Percentiles rank a stretch among this genome's conserved stretches.
These are phyloP conservation scores for Hortiboletus campestris DNA, from an alignment of 768 basidiomycete genomes.

Conservation along the genomic window DNA sequence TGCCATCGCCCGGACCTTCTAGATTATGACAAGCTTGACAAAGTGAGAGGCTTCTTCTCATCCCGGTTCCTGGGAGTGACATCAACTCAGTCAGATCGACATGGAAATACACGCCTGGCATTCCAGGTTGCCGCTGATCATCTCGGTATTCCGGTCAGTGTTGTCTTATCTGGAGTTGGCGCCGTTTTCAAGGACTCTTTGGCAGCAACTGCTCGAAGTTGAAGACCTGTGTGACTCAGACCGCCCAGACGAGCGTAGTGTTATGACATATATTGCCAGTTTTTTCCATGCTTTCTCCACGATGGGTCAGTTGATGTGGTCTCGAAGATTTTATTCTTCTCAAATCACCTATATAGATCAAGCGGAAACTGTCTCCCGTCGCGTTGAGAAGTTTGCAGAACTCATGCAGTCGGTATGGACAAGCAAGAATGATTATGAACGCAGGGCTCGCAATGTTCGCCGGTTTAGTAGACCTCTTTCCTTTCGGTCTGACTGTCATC, in stretches of 20 bases:
- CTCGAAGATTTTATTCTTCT: not conserved
- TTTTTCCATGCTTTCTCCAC: constrained; percentile 98
- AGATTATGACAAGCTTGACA: constrained; percentile 84
- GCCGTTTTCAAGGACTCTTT: not conserved
- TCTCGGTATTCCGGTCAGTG: constrained; percentile 83
- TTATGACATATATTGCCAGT: constrained; percentile 97
- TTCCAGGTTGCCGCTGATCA: constrained; percentile 86
- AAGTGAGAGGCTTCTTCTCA: constrained; percentile 43
- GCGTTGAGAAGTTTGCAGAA: constrained; percentile 95
- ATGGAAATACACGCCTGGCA: constrained; percentile 82
- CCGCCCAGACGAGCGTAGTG: constrained; percentile 92
- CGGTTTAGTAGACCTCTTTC: not conserved
- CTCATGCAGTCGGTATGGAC: constrained; percentile 92
- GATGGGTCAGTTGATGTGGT: constrained; percentile 63
- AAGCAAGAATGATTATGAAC: constrained; percentile 88
- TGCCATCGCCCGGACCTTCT: constrained; percentile 94
- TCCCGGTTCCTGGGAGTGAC: constrained; percentile 6
- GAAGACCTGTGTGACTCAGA: constrained; percentile 87
- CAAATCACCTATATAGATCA: constrained; percentile 58
- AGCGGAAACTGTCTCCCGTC: constrained; percentile 87
- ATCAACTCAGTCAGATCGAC: constrained; percentile 59
- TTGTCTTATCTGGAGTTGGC: not conserved
- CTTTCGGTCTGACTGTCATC: constrained; percentile 6
- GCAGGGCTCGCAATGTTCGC: constrained; percentile 69
- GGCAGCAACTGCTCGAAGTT: constrained; percentile 91